A percentile compares a stretch with the other conserved stretches of the same genome.
phyloP scores from a whole-genome alignment of 192 early-diverging fungal species.

The Podila epicladia region DNA sequence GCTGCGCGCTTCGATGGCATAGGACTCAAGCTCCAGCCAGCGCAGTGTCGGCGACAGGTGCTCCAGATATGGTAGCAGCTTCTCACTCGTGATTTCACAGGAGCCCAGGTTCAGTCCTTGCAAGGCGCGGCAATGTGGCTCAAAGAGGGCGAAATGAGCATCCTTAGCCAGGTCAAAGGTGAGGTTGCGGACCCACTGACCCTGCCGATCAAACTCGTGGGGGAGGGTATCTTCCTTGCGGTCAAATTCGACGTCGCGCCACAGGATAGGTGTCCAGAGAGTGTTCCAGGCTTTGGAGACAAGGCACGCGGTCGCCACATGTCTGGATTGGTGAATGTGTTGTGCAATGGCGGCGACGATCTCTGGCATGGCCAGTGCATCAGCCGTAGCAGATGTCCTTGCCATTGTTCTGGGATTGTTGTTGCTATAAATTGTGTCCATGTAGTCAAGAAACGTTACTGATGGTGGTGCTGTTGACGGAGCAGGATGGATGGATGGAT shows the following conservation, averaged over 20 bases:
- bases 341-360: not conserved
- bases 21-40: not conserved
- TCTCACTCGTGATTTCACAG: not conserved
- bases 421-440: too few relatives aligned
- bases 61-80: not conserved
- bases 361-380: constrained; percentile 7
- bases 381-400: not conserved
- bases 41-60: not conserved
- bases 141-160: not conserved
- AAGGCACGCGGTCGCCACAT: not conserved
- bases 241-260: not conserved
- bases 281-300: constrained; percentile 7
- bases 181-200: not conserved
- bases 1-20: not conserved
- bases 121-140: not conserved
- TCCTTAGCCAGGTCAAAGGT: constrained; percentile 5
- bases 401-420: not conserved
- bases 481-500: not conserved
- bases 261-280: not conserved
- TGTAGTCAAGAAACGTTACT: too few relatives aligned
- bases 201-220: not conserved
- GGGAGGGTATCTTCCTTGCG: not conserved
- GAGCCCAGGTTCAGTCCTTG: not conserved
- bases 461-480: not conserved
- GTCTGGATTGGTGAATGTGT: not conserved